phyloP scores from a whole-genome alignment of 2,329 filamentous ascomycete genomes.

The Paraconiothyrium brasiliense region DNA sequence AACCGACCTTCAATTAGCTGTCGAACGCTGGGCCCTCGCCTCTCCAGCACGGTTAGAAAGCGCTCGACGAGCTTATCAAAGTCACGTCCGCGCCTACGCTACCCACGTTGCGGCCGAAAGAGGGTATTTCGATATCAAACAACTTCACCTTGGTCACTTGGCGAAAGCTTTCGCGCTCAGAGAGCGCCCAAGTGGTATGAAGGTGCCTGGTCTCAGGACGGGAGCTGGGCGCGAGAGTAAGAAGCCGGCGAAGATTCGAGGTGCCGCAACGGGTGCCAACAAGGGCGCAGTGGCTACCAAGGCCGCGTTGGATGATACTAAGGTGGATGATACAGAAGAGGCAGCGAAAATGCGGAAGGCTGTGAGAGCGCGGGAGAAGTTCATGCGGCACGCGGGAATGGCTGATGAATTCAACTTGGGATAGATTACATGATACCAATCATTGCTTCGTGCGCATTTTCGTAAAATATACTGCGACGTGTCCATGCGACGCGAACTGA shows the following conservation, averaged over 20 bases:
- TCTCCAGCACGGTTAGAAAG: slow-evolving; percentile 77
- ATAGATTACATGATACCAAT: slow-evolving; percentile 37
- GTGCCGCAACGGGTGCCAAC: slow-evolving; percentile 28
- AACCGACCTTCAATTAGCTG: slow-evolving; percentile 72
- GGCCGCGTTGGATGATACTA: slow-evolving; percentile 46
- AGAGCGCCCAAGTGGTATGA: slow-evolving; percentile 86
- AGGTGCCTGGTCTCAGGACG: slow-evolving; percentile 60
- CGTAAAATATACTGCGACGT: background rate
- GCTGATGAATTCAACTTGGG: slow-evolving; percentile 76
- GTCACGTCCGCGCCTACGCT: slow-evolving; percentile 92
- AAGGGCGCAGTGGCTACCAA: slow-evolving; percentile 51
- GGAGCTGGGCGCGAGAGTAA: slow-evolving; percentile 48
- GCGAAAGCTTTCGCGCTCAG: slow-evolving; percentile 93
- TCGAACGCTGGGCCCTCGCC: slow-evolving; percentile 72
- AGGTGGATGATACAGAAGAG: slow-evolving; percentile 63
- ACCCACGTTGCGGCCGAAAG: slow-evolving; percentile 90
- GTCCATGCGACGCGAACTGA: background rate
- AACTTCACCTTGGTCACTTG: slow-evolving; percentile 89
- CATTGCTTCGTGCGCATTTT: background rate
- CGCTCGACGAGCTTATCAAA: slow-evolving; percentile 86
- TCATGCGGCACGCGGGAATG: slow-evolving; percentile 60
- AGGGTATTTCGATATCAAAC: slow-evolving; percentile 87
- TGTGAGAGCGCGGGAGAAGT: slow-evolving; percentile 55
- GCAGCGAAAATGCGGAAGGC: slow-evolving; percentile 72
- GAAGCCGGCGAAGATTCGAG: slow-evolving; percentile 54